A percentile compares a stretch with the other conserved stretches of the same genome.
These are phyloP conservation scores for Mortierella sp. DNA, from an alignment of 371 early-diverging fungal genomes.

Conservation along the genomic window DNA sequence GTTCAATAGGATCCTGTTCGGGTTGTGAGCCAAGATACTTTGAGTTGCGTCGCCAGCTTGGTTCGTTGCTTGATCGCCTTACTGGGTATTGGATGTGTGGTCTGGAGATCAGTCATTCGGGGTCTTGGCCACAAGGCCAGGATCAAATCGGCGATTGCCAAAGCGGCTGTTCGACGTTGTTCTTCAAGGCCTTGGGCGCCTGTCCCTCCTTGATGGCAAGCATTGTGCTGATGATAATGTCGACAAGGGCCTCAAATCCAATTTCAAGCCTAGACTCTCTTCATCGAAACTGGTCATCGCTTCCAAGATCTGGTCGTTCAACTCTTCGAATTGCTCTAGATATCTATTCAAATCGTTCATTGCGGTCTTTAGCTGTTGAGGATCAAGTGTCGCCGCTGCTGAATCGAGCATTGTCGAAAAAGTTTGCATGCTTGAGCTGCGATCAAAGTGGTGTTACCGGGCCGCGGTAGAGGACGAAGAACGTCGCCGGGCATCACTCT, in stretches of 20 bases:
- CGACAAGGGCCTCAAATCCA: too few relatives aligned
- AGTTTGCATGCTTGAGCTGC: constrained; percentile 7
- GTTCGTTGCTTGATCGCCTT: constrained; percentile 19
- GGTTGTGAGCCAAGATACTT: not conserved
- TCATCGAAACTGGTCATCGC: constrained; percentile 14
- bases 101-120: not conserved
- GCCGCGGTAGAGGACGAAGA: not conserved
- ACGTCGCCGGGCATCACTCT: constrained; percentile 3
- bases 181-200: constrained; percentile 10
- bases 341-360: constrained; percentile 11
- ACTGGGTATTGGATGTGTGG: not conserved
- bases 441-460: not conserved
- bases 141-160: constrained; percentile 15
- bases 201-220: not conserved
- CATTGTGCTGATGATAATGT: not conserved
- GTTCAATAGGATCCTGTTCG: constrained; percentile 31
- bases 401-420: not conserved
- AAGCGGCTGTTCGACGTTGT: constrained; percentile 6
- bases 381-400: constrained; percentile 6
- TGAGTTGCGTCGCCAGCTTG: constrained; percentile 29
- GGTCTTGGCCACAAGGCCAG: constrained; percentile 10
- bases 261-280: not conserved
- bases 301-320: constrained; percentile 33
- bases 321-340: constrained; percentile 20
- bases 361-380: constrained; percentile 10